Evolutionary conservation across 495 filamentous ascomycete genomes (phyloP).

Genomic region (Trichocladium uniseriatum): DNA sequence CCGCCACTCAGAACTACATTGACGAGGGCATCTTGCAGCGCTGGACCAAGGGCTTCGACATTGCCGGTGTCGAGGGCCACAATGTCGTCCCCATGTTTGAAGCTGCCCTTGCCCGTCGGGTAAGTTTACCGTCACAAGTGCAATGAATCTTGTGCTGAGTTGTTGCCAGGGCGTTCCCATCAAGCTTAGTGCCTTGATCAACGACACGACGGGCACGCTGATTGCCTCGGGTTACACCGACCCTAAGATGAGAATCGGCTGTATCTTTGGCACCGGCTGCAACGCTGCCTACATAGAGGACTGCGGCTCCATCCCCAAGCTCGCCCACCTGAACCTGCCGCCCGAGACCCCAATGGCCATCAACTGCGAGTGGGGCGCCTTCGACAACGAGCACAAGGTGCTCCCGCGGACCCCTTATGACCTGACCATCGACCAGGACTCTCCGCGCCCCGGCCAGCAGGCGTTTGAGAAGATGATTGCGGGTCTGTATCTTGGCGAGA

Average conservation of each 20-base stretch:
- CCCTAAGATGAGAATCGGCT: conserved; percentile 81
- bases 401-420: conserved; percentile 83
- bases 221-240: conserved; percentile 97
- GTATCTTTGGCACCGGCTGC: conserved; percentile 97
- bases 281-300: conserved; percentile 98
- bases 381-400: conserved; percentile 92
- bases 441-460: conserved; percentile 90
- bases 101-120: conserved; percentile 65
- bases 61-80: conserved; percentile 85
- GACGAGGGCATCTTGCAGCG: conserved; percentile 92
- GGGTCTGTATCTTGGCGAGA: conserved; percentile 87
- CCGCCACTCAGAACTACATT: conserved; percentile 91
- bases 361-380: conserved; percentile 98
- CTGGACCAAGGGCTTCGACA: conserved; percentile 99
- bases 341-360: conserved; percentile 88
- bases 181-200: conserved; percentile 87
- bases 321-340: conserved; percentile 87
- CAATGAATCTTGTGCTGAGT: not conserved
- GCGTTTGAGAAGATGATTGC: conserved; percentile 98
- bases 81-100: conserved; percentile 95
- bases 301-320: conserved; percentile 82
- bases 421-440: conserved; percentile 80
- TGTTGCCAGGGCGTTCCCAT: conserved; percentile 68
- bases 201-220: conserved; percentile 98
- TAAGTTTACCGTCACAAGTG: conserved; percentile 33